A percentile compares a stretch with the other conserved stretches of the same genome.
These are phyloP conservation scores for Incumbomyces delicatus DNA, from an alignment of 2,329 filamentous ascomycete species.

Conservation along the genomic window DNA sequence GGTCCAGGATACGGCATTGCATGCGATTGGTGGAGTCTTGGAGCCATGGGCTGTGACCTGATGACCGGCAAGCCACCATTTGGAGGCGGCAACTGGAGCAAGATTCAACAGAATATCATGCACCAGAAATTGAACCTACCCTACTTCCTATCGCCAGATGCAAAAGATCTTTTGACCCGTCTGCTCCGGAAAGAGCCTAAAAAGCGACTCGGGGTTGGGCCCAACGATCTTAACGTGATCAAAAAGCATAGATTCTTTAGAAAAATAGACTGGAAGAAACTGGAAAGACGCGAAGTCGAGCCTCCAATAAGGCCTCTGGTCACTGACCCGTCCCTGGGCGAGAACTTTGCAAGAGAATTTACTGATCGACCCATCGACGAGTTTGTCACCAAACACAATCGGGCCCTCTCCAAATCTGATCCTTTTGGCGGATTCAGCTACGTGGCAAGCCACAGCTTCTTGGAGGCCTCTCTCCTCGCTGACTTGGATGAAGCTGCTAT, in stretches of 20 bases:
- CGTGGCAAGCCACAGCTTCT: conserved; percentile 37
- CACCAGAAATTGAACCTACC: conserved; percentile 83
- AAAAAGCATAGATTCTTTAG: conserved; percentile 95
- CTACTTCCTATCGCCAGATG: conserved; percentile 82
- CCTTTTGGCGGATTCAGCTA: conserved; percentile 42
- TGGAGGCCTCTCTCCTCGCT: conserved; percentile 27
- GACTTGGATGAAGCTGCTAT: conserved; percentile 18
- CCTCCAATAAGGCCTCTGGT: conserved; percentile 89
- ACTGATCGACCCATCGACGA: conserved; percentile 42
- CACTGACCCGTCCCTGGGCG: conserved; percentile 87
- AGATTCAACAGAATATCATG: conserved; percentile 91
- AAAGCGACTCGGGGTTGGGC: conserved; percentile 83
- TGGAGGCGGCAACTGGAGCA: conserved; percentile 78
- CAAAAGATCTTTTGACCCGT: conserved; percentile 85
- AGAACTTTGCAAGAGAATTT: conserved; percentile 94
- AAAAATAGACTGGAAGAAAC: conserved; percentile 86
- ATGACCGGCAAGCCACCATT: conserved; percentile 91
- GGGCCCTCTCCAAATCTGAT: conserved; percentile 26
- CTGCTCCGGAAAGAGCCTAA: conserved; percentile 84
- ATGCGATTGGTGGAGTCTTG: conserved; percentile 98
- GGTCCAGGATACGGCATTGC: conserved; percentile 64
- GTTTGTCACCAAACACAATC: conserved; percentile 16
- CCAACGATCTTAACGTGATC: conserved; percentile 73
- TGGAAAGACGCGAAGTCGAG: conserved; percentile 71
- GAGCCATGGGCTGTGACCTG: conserved; percentile 82